These are phyloP conservation scores for Gnomoniopsis sp. DNA, from an alignment of 2,329 filamentous ascomycete species.

Conservation along the genomic window DNA sequence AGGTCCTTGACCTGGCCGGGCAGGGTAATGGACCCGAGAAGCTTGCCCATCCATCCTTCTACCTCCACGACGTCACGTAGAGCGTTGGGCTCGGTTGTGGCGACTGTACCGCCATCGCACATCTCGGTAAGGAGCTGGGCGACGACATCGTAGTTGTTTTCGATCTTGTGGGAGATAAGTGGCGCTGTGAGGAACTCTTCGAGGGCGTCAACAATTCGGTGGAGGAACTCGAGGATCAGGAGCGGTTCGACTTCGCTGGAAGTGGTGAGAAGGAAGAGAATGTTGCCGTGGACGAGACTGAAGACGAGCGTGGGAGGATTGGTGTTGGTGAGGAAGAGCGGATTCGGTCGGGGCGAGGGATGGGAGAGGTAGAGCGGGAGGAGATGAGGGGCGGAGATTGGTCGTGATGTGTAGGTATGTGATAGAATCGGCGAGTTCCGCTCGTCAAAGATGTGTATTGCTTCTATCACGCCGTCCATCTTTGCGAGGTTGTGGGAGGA, in stretches of 20 bases:
- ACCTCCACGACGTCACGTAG: conserved; percentile 89
- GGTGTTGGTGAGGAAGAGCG: conserved; percentile 79
- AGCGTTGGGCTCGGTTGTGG: conserved; percentile 89
- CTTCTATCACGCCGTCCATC: conserved; percentile 88
- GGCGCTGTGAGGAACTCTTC: conserved; percentile 93
- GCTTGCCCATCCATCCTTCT: conserved; percentile 82
- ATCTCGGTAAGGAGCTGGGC: conserved; percentile 92
- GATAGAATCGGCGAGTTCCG: conserved; percentile 84
- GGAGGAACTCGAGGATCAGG: conserved; percentile 88
- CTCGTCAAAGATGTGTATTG: conserved; percentile 95
- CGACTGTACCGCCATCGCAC: conserved; percentile 89
- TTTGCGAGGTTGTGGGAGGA: neutral
- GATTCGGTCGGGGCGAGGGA: conserved; percentile 73
- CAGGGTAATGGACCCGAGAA: conserved; percentile 82
- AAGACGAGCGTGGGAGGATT: conserved; percentile 86
- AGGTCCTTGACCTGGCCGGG: conserved; percentile 47
- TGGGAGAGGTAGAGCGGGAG: conserved; percentile 86
- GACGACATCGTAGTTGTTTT: conserved; percentile 87
- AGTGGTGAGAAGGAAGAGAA: conserved; percentile 82
- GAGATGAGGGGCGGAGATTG: conserved; percentile 70
- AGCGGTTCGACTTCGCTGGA: conserved; percentile 86
- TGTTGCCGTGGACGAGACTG: conserved; percentile 79
- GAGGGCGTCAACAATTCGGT: conserved; percentile 85
- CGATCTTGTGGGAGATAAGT: conserved; percentile 79
- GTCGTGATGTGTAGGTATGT: conserved; percentile 81